These are phyloP conservation scores for Termitomyces bulborhizus DNA, from an alignment of 768 basidiomycete genomes.

Conservation along the genomic window DNA sequence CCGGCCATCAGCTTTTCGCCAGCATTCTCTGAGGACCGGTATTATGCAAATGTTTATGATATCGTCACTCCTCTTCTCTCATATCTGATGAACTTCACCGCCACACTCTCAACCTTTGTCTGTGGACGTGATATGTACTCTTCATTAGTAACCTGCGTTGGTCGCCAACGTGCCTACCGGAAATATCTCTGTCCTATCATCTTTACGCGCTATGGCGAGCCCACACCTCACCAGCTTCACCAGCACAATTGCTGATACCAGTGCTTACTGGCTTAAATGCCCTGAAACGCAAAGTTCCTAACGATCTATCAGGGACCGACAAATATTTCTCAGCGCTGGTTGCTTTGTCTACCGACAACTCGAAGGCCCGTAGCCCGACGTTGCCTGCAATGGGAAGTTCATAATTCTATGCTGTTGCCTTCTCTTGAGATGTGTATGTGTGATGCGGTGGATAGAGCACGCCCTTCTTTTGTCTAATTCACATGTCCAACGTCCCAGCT, in stretches of 20 bases:
- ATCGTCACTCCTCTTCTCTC: conserved; percentile 50
- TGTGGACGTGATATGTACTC: conserved; percentile 82
- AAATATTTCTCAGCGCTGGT: conserved; percentile 44
- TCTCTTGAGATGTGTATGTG: conserved; percentile 80
- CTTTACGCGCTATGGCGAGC: conserved; percentile 71
- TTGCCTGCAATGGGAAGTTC: conserved; percentile 37
- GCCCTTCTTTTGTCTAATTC: conserved; percentile 69
- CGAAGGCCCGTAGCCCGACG: conserved; percentile 36
- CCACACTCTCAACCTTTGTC: conserved; percentile 61
- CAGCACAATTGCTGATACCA: conserved; percentile 23
- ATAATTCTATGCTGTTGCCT: conserved; percentile 63
- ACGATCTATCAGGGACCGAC: conserved; percentile 14
- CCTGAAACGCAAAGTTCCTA: conserved; percentile 14
- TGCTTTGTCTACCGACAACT: conserved; percentile 31
- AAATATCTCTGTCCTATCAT: conserved; percentile 72
- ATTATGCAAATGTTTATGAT: conserved; percentile 13
- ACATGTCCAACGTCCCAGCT: conserved; percentile 56
- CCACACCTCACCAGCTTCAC: conserved; percentile 28
- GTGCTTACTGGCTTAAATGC: conserved; percentile 26
- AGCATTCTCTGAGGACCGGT: conserved; percentile 28
- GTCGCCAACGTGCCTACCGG: conserved; percentile 69
- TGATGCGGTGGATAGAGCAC: conserved; percentile 69
- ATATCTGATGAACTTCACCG: conserved; percentile 70
- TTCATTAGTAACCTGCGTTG: conserved; percentile 67
- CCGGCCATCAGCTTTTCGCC: conserved; percentile 71